Evolutionary conservation across 2,329 filamentous ascomycete species (phyloP), one percentile per base, ranked within the genome.

Genomic region (Hypoxylon sp.): DNA sequence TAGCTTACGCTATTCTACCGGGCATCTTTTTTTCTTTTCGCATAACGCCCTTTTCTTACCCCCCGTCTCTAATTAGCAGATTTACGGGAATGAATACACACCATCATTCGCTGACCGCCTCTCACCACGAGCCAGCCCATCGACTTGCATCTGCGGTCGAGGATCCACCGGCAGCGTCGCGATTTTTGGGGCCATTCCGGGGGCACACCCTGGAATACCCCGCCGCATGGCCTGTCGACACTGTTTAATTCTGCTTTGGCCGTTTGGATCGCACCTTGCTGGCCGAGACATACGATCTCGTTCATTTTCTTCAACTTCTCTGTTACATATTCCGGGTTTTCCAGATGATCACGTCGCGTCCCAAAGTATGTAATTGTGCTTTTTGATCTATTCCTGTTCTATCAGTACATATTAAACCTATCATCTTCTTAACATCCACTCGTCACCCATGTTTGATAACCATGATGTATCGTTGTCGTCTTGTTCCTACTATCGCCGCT

Each of bases 201-300:
- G 35, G 35, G 31, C 27, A 56, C 20, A 40, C 60, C 51, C 54
- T 63, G 51, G 48, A 50, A 63, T 63, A 63, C 60, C 60, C 60
- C 60, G 53, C 60, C 30, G 44, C 49, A 35, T 37, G 50, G 40
- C 33, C 25, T 55, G 58, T 51, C 40, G 46, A 20, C 17, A 17
- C 17, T 44, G 40, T 44, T 44, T 44, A 7, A 44, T 44, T 44
- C 31, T 14, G 33, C 11, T 37, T 37, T 13, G 33, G 14, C 7
- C 8, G 14, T 44, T 44, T 44, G 40, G 14, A 44, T 17, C 40
- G 17, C 40, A 44, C 40, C 40, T 42, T 42, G 40, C n/a, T 42
- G 40, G n/a, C n/a, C 31, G 8, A 33, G 31, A 33, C 31, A 42
- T n/a, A 17, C 37, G 37, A n/a, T 7, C 37, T 17, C 37, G n/a